Evolutionary conservation across 768 basidiomycete species (phyloP).

Genomic region (Xerocomus potaroensis): DNA sequence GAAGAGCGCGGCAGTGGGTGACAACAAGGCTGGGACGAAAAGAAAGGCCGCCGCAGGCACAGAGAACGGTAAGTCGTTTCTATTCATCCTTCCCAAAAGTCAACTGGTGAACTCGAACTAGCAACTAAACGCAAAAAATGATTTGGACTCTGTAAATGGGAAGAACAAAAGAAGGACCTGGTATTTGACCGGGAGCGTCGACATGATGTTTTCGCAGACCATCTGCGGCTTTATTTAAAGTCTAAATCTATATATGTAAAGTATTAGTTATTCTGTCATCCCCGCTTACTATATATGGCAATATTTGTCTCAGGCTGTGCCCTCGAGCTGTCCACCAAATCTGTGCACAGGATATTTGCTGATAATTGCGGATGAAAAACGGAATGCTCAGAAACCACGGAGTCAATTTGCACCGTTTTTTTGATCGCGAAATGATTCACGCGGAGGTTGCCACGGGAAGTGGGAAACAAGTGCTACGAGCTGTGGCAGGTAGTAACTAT

Average conservation of each 20-base stretch:
- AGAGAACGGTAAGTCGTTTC: slow-evolving; percentile 34
- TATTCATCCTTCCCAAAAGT: not conserved
- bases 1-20: slow-evolving; percentile 18
- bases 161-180: not conserved
- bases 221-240: no score
- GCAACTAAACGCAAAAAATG: slow-evolving; percentile 40
- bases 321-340: not conserved
- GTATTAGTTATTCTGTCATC: slow-evolving; percentile 24
- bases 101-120: slow-evolving; percentile 7
- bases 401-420: not conserved
- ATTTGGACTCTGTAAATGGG: no score
- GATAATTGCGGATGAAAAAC: slow-evolving; percentile 1
- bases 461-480: not conserved
- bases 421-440: not conserved
- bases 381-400: not conserved
- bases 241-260: no score
- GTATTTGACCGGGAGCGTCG: no score
- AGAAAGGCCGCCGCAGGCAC: slow-evolving; percentile 42
- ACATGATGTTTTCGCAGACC: no score
- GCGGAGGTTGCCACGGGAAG: not conserved
- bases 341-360: not conserved
- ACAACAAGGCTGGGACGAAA: slow-evolving; percentile 34
- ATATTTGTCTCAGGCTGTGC: no score
- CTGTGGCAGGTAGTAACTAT: no score
- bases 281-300: no score